phyloP scores from a whole-genome alignment of 202 grass and related monocot genomes.

The Carex arenaria region DNA sequence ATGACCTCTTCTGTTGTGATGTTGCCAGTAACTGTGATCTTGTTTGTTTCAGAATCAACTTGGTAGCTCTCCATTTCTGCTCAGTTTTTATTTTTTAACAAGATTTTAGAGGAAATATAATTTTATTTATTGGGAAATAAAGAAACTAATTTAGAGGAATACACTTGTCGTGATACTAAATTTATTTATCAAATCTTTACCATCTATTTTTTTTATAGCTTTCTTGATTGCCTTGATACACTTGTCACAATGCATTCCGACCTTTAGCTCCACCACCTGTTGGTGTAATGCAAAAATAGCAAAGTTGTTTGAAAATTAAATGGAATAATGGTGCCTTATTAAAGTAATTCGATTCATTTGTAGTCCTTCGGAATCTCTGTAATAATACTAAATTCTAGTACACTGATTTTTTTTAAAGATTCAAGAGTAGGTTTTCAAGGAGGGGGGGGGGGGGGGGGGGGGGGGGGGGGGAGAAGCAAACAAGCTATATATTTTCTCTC shows the following conservation, averaged over 20 bases:
- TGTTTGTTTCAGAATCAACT: conserved; percentile 68
- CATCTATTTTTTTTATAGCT: conserved; percentile 85
- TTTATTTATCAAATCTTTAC: conserved; percentile 21
- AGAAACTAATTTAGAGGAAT: neutral
- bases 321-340: neutral
- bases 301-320: neutral
- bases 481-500: neutral
- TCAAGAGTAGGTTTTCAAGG: neutral
- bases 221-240: conserved; percentile 97
- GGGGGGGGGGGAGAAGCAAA: neutral
- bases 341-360: neutral
- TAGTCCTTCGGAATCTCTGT: neutral
- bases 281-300: neutral
- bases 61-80: conserved; percentile 92
- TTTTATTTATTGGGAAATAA: no score
- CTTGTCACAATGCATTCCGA: conserved; percentile 88
- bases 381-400: neutral
- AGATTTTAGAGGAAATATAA: neutral
- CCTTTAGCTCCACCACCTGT: conserved; percentile 84
- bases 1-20: conserved; percentile 40
- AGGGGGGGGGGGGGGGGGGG: no score
- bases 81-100: neutral
- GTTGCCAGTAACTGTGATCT: conserved; percentile 49
- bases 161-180: no score
- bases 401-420: neutral